These are phyloP conservation scores for Trichoderma atroviride DNA, from an alignment of 2,329 filamentous ascomycete genomes.

Conservation along the genomic window DNA sequence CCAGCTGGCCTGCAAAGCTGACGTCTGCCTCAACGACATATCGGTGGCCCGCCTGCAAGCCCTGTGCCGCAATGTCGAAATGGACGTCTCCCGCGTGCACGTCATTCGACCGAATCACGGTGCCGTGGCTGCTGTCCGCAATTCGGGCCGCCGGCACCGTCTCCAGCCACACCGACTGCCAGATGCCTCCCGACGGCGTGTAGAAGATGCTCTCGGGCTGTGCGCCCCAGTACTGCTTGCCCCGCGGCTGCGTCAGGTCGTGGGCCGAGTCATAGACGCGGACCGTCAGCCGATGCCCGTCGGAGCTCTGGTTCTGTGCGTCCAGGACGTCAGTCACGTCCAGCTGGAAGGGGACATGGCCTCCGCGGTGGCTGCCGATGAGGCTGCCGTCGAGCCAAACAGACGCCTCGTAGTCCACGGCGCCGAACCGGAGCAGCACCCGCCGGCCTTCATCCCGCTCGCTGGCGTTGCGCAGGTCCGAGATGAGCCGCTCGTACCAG, in stretches of 20 bases:
- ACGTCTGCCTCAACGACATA: conserved; percentile 58
- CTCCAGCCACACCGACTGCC: conserved; percentile 62
- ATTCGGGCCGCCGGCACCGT: conserved; percentile 55
- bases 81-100: conserved; percentile 55
- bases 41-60: conserved; percentile 49
- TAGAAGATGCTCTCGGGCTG: conserved; percentile 64
- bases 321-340: conserved; percentile 57
- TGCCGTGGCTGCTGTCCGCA: conserved; percentile 60
- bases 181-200: conserved; percentile 59
- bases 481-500: conserved; percentile 63
- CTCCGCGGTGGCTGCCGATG: conserved; percentile 59
- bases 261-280: conserved; percentile 66
- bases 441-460: conserved; percentile 47
- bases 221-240: conserved; percentile 68
- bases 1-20: conserved; percentile 50
- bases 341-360: conserved; percentile 61
- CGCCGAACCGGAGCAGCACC: conserved; percentile 59
- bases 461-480: conserved; percentile 50
- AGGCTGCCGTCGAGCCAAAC: conserved; percentile 58
- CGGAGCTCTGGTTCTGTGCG: conserved; percentile 29
- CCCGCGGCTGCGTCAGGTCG: conserved; percentile 65
- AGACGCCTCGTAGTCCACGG: conserved; percentile 63
- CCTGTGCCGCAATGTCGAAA: conserved; percentile 53
- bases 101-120: conserved; percentile 57
- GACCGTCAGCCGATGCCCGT: conserved; percentile 51